Evolutionary conservation across 2,329 filamentous ascomycete genomes (phyloP), one percentile per base, ranked within the genome.

Genomic region (Plenodomus tracheiphilus): DNA sequence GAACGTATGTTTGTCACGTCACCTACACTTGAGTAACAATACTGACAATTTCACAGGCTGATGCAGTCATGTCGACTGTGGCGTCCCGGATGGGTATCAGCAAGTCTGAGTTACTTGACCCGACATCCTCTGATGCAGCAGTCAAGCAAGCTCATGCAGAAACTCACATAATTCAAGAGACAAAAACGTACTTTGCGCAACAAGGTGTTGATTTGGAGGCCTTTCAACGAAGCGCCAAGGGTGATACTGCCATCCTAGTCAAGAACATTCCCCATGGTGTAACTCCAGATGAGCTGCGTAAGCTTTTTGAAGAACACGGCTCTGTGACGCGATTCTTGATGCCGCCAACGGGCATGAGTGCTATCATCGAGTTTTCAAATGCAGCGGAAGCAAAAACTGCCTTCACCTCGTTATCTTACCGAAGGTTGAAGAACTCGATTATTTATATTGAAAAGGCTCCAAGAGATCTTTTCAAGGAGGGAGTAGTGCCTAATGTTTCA

Each of bases 81-180:
- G 91, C 94, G 40, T 85, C 87, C 66, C 87, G 92, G 45, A 80
- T 99, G 48, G 92, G 93, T 39, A 84, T 99, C 48, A 87, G 88
- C 46, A 99, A 99, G 77, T 86, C 91, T 10, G 91, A 96, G 63
- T 76, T 99, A 48, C 80, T 99, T 39, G 93, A 99, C 74, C 94
- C 93, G n/a, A 96, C 93, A 3, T 96, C 90, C 50, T 86, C 93
- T 47, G 91, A 97, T 74, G 91, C 93, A 50, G 93, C 90, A 38
- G 89, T 99, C 48, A 97, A 95, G 77, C 94, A 97, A 78, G 94
- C 94, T 9, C 88, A 97, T 71, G 94, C 93, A 37, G 94, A 99
- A 78, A 97, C 93, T 18, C 88, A 94, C 55, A 84, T 96, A 60
- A 97, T 99, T 49, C 91, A 96, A 75, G 94, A 97, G 72, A 96